Evolutionary conservation across 352 stramenopile genomes (phyloP), one percentile per base, ranked within the genome.

Genomic region (Globisporangium orthogonon): DNA sequence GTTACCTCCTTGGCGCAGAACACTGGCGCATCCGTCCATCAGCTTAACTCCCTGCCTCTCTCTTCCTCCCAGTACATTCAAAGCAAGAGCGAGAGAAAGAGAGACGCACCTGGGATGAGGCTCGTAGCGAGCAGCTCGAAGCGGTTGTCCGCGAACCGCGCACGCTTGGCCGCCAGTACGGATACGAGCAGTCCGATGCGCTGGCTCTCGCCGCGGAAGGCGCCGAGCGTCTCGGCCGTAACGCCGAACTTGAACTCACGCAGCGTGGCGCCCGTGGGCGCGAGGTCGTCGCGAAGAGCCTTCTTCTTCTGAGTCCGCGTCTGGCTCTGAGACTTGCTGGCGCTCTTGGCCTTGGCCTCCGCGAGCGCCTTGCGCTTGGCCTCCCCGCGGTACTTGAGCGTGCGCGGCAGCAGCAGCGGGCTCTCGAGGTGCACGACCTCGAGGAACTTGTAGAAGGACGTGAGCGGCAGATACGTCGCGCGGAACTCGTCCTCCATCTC

Each of bases 401-500:
- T 81, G 43, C 84, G 77, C 50, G 84, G 77, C 52, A 94, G 67
- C 70, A 94, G 82, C 29, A 92, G 69, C 43, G 84, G 84, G 28
- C 70, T 79, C 54, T 78, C 62, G 43, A 91, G 62, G 53, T 94
- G 83, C 62, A 83, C 56, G 23, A 89, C 60, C 60, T 94, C 84
- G 37, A 94, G 66, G 58, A 85, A 66, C 66, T 94, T 94, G 67
- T 94, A 94, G 33, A 94, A 71, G 50, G 80, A 68, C 56, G 83
- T 94, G 56, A 87, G 67, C 2, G 66, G 74, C 52, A 87, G 76
- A 66, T 90, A 94, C 57, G 79, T 81, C 31, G 75, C 76, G n/a
- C 75, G 71, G 55, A 94, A 94, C 69, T 94, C 84, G 39, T 79
- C 66, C 62, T 89, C 79, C 70, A 91, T 85, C 56, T 85, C 76